Base-by-base conservation (phyloP, 2,329 filamentous ascomycete genomes). In the Cladosporium phlei region DNA sequence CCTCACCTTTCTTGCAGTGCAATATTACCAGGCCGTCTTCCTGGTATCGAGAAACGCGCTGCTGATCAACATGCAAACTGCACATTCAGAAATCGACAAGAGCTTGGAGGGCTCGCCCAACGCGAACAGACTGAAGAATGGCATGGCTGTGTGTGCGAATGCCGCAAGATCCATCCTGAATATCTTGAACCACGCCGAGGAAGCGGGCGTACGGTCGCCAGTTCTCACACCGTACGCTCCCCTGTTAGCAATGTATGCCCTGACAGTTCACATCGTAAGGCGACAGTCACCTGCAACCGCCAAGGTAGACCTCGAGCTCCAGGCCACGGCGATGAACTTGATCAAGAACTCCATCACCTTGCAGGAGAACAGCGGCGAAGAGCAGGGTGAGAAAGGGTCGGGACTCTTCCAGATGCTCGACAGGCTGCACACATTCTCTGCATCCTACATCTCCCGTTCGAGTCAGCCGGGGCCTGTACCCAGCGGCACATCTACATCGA, bases 221-320 rank as follows among this genome's bases (percentile, higher is more conserved):
- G 12, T 44, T 5, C 11, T 28, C 6, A 44, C 40, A 9, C 22
- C 30, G 6, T 32, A 44, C 12, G 40, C 40, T 16, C 40, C 40
- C 1, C 16, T 44, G 6, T 35, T 44, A 30, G 40, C 40, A 3
- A 44, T 44, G 40, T 44, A 44, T 10, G 40, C 40, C 17, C 5
- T 44, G 4, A 44, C 40, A 3, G 27, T 44, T 3, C 40, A 44
- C 22, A 21, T 44, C 8, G 40, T 44, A 3, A 28, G 40, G 12
- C 40, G 40, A 2, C 40, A 44, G 17, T 44, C 40, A 24, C 40
- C 40, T 5, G 21, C 40, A 8, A 44, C 40, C 6, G 40, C 40
- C 17, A 14, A 22, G n/a, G 30, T 44, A 3, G 40, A 44, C 8
- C 30, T 44, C 1, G 40, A 44, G 22, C 10, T 44, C 22, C 40